Percentiles rank a stretch among this genome's conserved stretches.
Evolutionary conservation across 129 eudicot species (phyloP).

Genomic region (Tagetes erecta): DNA sequence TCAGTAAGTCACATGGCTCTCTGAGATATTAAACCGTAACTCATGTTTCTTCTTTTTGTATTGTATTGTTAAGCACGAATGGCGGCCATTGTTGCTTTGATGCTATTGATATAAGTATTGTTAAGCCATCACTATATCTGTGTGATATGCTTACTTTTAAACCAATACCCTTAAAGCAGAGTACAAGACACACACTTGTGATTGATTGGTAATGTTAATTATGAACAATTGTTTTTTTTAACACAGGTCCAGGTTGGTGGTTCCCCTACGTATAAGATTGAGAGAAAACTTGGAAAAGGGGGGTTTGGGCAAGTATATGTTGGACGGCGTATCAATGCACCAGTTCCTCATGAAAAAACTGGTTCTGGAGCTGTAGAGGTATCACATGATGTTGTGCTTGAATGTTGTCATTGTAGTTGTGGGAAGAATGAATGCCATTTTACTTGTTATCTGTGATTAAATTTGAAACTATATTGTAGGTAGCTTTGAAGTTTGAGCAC

Average conservation of each 20-base stretch:
- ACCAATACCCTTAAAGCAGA: neutral
- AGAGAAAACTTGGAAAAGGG: constrained; percentile 82
- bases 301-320: constrained; percentile 95
- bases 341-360: constrained; percentile 60
- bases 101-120: no score
- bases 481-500: constrained; percentile 84
- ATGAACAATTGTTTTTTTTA: constrained; percentile 14
- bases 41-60: no score
- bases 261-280: constrained; percentile 71
- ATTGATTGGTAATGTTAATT: constrained; percentile 8
- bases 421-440: neutral
- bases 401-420: neutral
- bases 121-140: no score
- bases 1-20: no score
- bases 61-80: no score
- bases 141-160: neutral
- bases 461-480: constrained; percentile 39
- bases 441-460: neutral
- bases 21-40: no score
- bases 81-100: no score
- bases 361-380: constrained; percentile 86
- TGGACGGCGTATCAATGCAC: constrained; percentile 65
- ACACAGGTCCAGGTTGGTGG: constrained; percentile 77
- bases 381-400: constrained; percentile 3
- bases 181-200: no score